Conservation (phyloP, 2,329 filamentous ascomycete genomes). For the Aspergillus jensenii region DNA sequence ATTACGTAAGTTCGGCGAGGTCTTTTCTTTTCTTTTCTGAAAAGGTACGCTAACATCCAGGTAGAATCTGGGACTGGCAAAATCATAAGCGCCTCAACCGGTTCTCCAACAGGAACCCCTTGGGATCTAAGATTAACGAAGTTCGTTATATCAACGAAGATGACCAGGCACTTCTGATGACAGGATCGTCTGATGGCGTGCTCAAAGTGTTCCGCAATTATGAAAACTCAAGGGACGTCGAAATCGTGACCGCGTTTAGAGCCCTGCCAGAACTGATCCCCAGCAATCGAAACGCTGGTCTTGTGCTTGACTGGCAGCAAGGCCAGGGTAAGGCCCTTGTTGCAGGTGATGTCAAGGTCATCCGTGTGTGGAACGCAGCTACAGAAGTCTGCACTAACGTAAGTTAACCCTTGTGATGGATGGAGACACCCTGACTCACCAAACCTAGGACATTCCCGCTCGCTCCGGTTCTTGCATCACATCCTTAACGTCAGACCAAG, state of each 20-base stretch:
- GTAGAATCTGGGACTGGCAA: conserved; percentile 88
- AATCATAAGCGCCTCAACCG: conserved; percentile 70
- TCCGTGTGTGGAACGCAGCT: conserved; percentile 93
- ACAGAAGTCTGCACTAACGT: conserved; percentile 83
- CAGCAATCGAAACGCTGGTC: conserved; percentile 88
- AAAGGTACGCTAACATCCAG: conserved; percentile 5
- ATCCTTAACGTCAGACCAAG: conserved; percentile 93
- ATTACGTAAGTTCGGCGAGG: conserved; percentile 55
- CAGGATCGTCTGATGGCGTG: conserved; percentile 91
- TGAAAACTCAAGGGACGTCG: conserved; percentile 71
- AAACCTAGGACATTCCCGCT: conserved; percentile 75
- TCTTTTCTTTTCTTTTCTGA: background rate
- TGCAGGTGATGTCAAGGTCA: conserved; percentile 91
- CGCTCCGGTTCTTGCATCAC: conserved; percentile 95
- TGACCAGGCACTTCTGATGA: conserved; percentile 91
- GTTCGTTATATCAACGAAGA: conserved; percentile 98
- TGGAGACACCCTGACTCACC: background rate
- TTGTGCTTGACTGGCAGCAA: conserved; percentile 99
- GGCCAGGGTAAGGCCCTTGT: conserved; percentile 94
- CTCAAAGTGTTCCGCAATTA: conserved; percentile 93
- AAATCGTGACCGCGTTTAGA: conserved; percentile 87
- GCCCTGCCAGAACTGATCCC: conserved; percentile 91
- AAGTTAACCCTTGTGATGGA: conserved; percentile 23
- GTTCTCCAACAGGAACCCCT: conserved; percentile 93
- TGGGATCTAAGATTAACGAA: conserved; percentile 88